Evolutionary conservation across 108 stramenopile genomes (phyloP).

Genomic region (Asterionellopsis glacialis): DNA sequence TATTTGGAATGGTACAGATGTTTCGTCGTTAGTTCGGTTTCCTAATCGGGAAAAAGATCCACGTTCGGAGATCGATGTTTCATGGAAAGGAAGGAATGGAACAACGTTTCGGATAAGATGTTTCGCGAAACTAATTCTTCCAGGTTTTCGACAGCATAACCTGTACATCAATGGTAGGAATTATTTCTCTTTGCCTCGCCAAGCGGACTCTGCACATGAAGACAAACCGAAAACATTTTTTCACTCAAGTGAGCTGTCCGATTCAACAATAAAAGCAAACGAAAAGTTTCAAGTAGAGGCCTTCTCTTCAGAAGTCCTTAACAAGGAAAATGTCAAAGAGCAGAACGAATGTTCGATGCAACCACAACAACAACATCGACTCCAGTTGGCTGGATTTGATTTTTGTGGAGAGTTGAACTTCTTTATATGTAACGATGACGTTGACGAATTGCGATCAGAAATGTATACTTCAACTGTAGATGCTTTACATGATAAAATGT

Average conservation of each 20-base stretch:
- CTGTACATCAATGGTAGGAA: conserved; percentile 56
- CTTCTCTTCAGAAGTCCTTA: no score
- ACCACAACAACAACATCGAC: not conserved
- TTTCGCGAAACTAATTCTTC: not conserved
- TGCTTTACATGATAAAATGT: conserved; percentile 15
- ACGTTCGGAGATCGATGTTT: conserved; percentile 12
- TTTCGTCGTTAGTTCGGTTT: conserved; percentile 15
- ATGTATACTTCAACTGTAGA: conserved; percentile 26
- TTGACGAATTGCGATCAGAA: conserved; percentile 28
- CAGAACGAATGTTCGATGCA: no score
- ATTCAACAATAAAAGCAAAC: no score
- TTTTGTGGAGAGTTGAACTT: conserved; percentile 1
- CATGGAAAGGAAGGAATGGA: conserved; percentile 28
- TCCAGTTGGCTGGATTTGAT: conserved; percentile 1
- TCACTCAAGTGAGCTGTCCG: no score
- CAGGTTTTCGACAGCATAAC: conserved; percentile 55
- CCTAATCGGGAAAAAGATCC: not conserved
- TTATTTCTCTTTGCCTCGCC: conserved; percentile 47
- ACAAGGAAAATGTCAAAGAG: no score
- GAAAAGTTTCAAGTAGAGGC: no score
- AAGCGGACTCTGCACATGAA: conserved; percentile 22
- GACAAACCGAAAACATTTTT: no score
- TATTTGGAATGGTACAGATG: conserved; percentile 32
- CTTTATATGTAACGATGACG: no score
- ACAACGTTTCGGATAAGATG: conserved; percentile 12